Percentiles rank a stretch among this genome's conserved stretches.
phyloP scores from a whole-genome alignment of 371 early-diverging fungal species.

The Mucor indicus region DNA sequence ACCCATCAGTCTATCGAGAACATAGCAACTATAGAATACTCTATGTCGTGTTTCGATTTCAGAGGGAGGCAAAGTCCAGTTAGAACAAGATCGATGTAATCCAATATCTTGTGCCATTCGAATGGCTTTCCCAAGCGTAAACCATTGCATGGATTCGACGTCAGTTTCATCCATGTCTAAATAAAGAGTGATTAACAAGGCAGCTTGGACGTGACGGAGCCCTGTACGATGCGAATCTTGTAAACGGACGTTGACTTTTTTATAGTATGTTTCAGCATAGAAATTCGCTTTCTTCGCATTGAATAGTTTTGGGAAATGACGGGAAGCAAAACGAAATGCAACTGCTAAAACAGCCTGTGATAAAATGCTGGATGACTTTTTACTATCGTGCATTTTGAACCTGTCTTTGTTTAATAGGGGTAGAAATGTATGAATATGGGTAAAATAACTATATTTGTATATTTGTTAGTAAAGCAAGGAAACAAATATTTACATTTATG shows the following conservation, averaged over 20 bases:
- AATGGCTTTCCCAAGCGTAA: constrained; percentile 61
- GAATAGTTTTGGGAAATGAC: constrained; percentile 26
- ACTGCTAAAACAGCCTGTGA: constrained; percentile 52
- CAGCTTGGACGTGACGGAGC: constrained; percentile 44
- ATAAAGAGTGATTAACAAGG: constrained; percentile 39
- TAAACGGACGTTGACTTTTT: constrained; percentile 33
- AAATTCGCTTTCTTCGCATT: constrained; percentile 19
- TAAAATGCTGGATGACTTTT: constrained; percentile 7
- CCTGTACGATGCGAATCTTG: constrained; percentile 28
- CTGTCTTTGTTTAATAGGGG: constrained; percentile 40
- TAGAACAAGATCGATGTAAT: constrained; percentile 56
- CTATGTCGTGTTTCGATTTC: constrained; percentile 63
- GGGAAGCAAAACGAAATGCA: constrained; percentile 39
- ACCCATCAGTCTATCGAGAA: constrained; percentile 56
- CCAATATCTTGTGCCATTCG: constrained; percentile 71
- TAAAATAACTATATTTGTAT: constrained; percentile 52
- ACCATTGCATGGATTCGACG: constrained; percentile 52
- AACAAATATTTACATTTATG: no score
- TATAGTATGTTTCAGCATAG: constrained; percentile 37
- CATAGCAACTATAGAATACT: constrained; percentile 61
- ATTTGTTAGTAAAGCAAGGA: no score
- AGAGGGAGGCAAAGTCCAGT: constrained; percentile 48
- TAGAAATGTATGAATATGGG: constrained; percentile 51
- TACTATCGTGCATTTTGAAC: background rate
- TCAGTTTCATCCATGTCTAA: constrained; percentile 44